phyloP scores from a whole-genome alignment of 345 rosid genomes.

The Eucalyptus cloeziana region DNA sequence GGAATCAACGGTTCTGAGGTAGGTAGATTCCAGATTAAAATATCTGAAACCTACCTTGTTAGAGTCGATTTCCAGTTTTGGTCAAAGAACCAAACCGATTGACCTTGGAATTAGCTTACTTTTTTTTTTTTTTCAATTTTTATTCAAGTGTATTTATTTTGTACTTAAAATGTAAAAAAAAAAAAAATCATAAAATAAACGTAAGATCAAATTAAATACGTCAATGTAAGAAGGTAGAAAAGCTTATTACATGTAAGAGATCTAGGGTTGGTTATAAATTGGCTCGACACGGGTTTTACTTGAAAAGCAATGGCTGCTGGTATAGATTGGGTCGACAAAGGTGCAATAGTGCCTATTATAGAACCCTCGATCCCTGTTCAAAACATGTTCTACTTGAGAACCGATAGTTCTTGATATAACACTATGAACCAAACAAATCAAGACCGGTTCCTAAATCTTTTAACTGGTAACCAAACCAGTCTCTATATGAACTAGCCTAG shows the following conservation, averaged over 20 bases:
- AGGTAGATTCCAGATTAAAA: not conserved
- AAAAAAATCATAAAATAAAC: not conserved
- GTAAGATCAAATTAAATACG: not conserved
- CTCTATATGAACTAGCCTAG: rapidly evolving
- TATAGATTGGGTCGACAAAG: not conserved
- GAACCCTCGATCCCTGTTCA: not conserved
- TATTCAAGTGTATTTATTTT: not conserved
- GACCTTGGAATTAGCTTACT: not conserved
- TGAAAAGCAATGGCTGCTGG: not conserved
- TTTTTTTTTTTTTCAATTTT: not conserved
- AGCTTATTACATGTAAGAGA: not conserved
- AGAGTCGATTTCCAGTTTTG: not conserved
- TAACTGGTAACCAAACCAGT: rapidly evolving
- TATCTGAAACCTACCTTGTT: not conserved
- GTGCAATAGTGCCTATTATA: not conserved
- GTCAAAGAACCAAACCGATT: not conserved
- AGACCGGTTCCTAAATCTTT: not conserved
- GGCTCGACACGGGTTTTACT: not conserved
- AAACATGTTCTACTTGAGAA: not conserved
- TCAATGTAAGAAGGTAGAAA: not conserved
- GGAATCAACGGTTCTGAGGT: not conserved
- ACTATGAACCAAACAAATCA: not conserved
- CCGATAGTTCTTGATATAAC: not conserved
- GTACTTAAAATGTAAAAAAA: not conserved
- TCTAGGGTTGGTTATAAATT: not conserved